Base-by-base conservation (phyloP, 2,329 filamentous ascomycete genomes). In the Aspergillus pseudoterreus region DNA sequence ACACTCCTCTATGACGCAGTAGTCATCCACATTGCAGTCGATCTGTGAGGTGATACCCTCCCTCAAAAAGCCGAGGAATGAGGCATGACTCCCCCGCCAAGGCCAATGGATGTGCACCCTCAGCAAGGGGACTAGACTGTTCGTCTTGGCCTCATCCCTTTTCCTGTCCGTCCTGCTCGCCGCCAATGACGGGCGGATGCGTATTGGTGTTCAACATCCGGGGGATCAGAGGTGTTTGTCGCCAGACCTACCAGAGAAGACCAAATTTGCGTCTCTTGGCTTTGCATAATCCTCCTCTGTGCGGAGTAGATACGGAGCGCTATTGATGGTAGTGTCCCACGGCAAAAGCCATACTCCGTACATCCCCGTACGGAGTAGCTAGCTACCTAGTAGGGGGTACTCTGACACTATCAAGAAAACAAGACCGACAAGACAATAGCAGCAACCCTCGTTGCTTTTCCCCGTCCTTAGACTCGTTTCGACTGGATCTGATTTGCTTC, bases 211-310 rank as follows among this genome's bases (percentile, higher is more conserved):
- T 30, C 27, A 30, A 30, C 9, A 30, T 30, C 27, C 15, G 43
- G 32, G 30, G n/a, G 27, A 54, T 56, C 54, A 27, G 24, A 45
- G 27, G 24, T 42, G 39, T 19, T 42, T 42, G 39, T 38, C 14
- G 35, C 15, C 35, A 38, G 11, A 38, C 35, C 8, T 38, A 38
- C 35, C 35, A 38, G 35, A 17, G 6, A 38, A 15, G 39, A 42
- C 39, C n/a, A 42, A 19, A 42, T 6, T 19, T 6, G 5, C 24
- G 43, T 32, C 32, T 33, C 32, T 19, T 43, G 42, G 22, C 43
- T 14, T 43, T n/a, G 8, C n/a, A 9, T 3, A 21, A n/a, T 43
- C n/a, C 19, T 12, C 1, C 22, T 19, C 22, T 19, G 24, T 21
- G 17, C 22, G 21, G 9, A 27, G 42, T 43, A 27, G 9, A 22